Percentiles rank a stretch among this genome's conserved stretches.
Evolutionary conservation across 2,329 filamentous ascomycete genomes (phyloP).

Genomic region (Cercospora beticola): DNA sequence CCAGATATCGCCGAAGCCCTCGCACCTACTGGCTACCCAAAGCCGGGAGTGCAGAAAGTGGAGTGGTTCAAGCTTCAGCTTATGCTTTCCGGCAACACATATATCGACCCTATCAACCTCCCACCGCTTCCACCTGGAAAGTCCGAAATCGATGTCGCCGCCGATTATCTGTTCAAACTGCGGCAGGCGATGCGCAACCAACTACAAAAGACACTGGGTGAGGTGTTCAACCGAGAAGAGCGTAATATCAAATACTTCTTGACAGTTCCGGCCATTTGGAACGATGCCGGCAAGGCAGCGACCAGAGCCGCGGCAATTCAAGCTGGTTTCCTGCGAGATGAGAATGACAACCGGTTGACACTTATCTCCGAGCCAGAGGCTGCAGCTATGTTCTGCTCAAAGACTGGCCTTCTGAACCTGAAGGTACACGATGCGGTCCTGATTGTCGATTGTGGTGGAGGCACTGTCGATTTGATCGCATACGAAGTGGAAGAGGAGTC

Average conservation of each 20-base stretch:
- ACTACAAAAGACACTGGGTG: conserved; percentile 91
- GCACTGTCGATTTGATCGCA: conserved; percentile 97
- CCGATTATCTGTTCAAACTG: conserved; percentile 97
- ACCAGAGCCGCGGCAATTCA: conserved; percentile 95
- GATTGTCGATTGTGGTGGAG: conserved; percentile 97
- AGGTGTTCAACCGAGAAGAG: conserved; percentile 97
- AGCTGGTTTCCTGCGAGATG: conserved; percentile 91
- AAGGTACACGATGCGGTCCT: conserved; percentile 98
- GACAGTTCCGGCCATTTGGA: conserved; percentile 99
- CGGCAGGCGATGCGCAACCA: conserved; percentile 95
- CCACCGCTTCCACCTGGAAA: conserved; percentile 95
- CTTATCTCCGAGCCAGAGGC: conserved; percentile 96
- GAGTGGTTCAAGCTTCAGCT: conserved; percentile 99
- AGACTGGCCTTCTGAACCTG: conserved; percentile 90
- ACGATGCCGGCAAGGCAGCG: conserved; percentile 95
- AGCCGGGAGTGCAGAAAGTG: conserved; percentile 96
- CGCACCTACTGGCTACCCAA: conserved; percentile 94
- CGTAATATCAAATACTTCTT: conserved; percentile 97
- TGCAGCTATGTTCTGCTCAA: conserved; percentile 94
- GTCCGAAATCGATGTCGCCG: conserved; percentile 98
- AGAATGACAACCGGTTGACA: conserved; percentile 95
- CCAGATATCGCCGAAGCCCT: conserved; percentile 96
- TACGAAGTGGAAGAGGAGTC: conserved; percentile 98
- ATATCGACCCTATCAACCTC: conserved; percentile 98
- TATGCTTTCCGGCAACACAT: conserved; percentile 97